Evolutionary conservation across 177 flowering plant species (phyloP), one percentile per base, ranked within the genome.

Genomic region (Tripterygium wilfordii): DNA sequence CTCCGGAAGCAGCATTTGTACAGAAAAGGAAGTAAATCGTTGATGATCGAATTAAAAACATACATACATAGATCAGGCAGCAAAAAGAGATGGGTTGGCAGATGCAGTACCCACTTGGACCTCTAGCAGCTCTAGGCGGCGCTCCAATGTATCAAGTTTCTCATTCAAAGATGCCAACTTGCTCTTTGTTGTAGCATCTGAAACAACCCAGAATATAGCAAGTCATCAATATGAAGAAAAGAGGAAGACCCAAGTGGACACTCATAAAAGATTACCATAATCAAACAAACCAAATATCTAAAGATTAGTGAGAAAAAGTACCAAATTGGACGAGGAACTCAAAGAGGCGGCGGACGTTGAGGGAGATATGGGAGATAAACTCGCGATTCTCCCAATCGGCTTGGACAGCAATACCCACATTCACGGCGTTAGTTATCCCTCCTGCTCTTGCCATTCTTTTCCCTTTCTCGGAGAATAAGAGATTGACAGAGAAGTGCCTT

Each of bases 361-460:
- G 85, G 17, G 96, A 82, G 54, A 88, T 79, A 72, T 83, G 70
- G 36, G 96, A 88, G 45, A 83, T 85, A 75, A 88, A 85, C 47
- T 88, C 96, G 8, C 96, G 87, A 60, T 88, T 88, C 60, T 88
- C 96, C 96, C 96, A 88, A 68, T 88, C 95, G 0, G 95, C 96
- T 61, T 88, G 96, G 5, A 88, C 96, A 21, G 96, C 95, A 14
- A 88, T n/a, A 85, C 9, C 96, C 6, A 88, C 96, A 37, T 85
- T 88, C 42, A 88, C 95, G 0, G 96, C 96, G 60, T 85, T 81
- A 13, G 91, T 85, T 6, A 88, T 88, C 37, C 94, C 96, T 37
- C 94, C 94, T 0, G 84, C 88, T 60, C 84, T 58, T 13, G 89
- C 87, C 96, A 88, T 88, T 55, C 36, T 32, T 25, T 14, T 17